Conservation (phyloP, 164 flowering plant genomes). For the Stephania japonica region DNA sequence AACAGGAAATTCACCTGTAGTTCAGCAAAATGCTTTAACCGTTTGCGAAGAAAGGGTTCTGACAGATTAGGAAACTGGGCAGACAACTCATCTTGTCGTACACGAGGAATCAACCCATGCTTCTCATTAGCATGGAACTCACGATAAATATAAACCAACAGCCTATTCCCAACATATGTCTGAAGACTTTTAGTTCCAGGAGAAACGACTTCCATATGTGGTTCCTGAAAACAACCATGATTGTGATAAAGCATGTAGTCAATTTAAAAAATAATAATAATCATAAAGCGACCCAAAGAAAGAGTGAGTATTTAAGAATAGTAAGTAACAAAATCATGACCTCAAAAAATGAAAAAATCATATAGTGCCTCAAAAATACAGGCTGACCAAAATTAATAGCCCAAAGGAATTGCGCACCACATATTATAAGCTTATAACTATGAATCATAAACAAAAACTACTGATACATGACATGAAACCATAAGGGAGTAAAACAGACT, state of each 20-base stretch:
- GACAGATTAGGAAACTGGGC: slow-evolving; percentile 63
- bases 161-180: slow-evolving; percentile 60
- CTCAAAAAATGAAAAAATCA: not conserved
- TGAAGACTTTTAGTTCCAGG: slow-evolving; percentile 77
- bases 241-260: not conserved
- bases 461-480: not conserved
- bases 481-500: not conserved
- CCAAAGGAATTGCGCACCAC: not conserved
- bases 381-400: not conserved
- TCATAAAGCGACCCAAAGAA: too few relatives aligned
- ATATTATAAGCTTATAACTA: not conserved
- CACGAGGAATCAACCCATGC: slow-evolving; percentile 52
- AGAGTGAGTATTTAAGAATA: too few relatives aligned
- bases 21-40: slow-evolving; percentile 79
- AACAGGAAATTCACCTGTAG: slow-evolving; percentile 51
- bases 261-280: too few relatives aligned
- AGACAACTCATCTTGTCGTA: slow-evolving; percentile 73
- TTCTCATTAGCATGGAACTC: slow-evolving; percentile 73
- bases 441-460: not conserved
- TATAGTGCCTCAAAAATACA: not conserved
- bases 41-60: slow-evolving; percentile 72
- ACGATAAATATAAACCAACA: slow-evolving; percentile 70
- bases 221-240: slow-evolving; percentile 52
- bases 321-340: too few relatives aligned
- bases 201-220: slow-evolving; percentile 88